Base-by-base conservation (phyloP, 768 basidiomycete species). In the Chlorophyllum brunneum region DNA sequence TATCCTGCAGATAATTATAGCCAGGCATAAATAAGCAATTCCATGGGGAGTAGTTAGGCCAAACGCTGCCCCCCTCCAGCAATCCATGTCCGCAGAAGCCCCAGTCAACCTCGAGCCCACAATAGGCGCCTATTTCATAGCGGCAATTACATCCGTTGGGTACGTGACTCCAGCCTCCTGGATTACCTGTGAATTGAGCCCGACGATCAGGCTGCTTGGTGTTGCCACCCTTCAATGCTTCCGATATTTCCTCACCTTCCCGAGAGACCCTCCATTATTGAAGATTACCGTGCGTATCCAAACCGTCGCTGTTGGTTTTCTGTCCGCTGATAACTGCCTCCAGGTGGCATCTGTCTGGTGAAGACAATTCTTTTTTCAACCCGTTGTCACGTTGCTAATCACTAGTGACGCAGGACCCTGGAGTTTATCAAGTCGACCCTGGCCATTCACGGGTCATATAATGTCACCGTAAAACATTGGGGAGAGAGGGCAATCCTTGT, bases 91-190 rank as follows among this genome's bases (percentile, higher is more conserved):
- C n/a, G n/a, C n/a, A n/a, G n/a, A n/a, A n/a, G 34, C 34, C 34
- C 6, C 15, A 2, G 15, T 36, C 2, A 66, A 53, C 22, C 33
- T 53, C 18, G 43, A 45, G 36, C 24, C 51, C n/a, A 53, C 37
- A 15, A 33, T 45, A 10, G 51, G 51, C 16, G 36, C 51, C 30
- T 49, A 27, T 23, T 49, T 49, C 15, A 40, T 49, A 18, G 48
- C 37, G 1, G 48, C 38, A 10, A 49, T 49, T 15, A 37, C 48
- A 15, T 39, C 37, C 10, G 48, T 49, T 23, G 48, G 48, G 48
- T 49, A 29, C 20, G 48, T 49, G 18, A 16, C 18, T 22, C 20
- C 9, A 1, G 5, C 8, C 37, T 18, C 13, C 30, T 9, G 8
- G 7, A 10, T 22, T 10, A n/a, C 8, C 16, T 29, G n/a, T 15